These are phyloP conservation scores for Letharia columbiana DNA, from an alignment of 495 filamentous ascomycete species.

Conservation along the genomic window DNA sequence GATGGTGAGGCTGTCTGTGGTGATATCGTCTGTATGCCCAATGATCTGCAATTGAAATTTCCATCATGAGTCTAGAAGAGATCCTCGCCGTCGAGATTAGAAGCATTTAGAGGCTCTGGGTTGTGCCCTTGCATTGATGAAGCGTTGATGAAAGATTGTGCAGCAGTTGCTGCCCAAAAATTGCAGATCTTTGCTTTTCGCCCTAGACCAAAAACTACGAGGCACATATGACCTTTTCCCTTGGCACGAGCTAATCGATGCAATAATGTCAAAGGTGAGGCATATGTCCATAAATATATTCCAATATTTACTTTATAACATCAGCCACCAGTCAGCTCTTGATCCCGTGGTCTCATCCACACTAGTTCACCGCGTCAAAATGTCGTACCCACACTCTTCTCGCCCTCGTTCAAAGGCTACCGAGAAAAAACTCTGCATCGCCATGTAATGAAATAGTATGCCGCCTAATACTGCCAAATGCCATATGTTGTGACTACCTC, in stretches of 20 bases:
- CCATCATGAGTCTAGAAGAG: not conserved
- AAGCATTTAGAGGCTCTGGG: conserved; percentile 2
- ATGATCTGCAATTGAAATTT: conserved; percentile 3
- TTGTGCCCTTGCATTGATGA: conserved; percentile 14
- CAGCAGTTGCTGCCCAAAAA: conserved; percentile 18
- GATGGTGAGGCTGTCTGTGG: not conserved
- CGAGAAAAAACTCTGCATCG: conserved; percentile 92
- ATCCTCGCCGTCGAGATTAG: not conserved
- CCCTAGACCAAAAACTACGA: not conserved
- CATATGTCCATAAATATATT: not conserved
- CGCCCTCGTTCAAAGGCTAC: conserved; percentile 67
- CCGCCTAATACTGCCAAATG: conserved; percentile 90
- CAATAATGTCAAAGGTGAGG: not conserved
- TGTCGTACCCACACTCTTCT: conserved; percentile 42
- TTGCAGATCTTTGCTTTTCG: conserved; percentile 12
- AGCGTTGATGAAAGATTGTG: conserved; percentile 9
- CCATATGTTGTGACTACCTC: conserved; percentile 95
- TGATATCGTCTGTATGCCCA: conserved; percentile 9
- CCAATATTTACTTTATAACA: conserved; percentile 3
- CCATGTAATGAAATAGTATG: conserved; percentile 92
- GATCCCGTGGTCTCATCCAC: conserved; percentile 17
- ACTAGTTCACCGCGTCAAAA: conserved; percentile 33
- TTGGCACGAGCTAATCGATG: not conserved
- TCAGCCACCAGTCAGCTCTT: conserved; percentile 28
- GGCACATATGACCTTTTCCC: not conserved